These are phyloP conservation scores for Adansonia madagascariensis DNA, from an alignment of 441 rosid genomes.

Conservation along the genomic window DNA sequence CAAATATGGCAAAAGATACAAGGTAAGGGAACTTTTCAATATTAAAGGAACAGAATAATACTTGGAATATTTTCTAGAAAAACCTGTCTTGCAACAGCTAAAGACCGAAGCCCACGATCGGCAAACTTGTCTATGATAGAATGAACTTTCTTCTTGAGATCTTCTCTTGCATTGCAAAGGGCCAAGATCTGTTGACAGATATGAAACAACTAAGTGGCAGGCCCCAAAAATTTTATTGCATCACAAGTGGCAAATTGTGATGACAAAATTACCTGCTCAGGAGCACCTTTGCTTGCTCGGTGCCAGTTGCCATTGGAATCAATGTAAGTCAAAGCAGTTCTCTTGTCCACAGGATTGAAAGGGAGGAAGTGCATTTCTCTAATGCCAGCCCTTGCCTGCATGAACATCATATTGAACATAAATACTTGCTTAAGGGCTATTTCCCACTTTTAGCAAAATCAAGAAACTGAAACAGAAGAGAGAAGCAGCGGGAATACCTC, in stretches of 20 bases:
- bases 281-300: conserved; percentile 68
- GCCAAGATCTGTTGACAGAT: conserved; percentile 55
- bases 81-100: conserved; percentile 73
- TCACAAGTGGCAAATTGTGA: not conserved
- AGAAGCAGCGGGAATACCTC: conserved; percentile 43
- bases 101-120: conserved; percentile 84
- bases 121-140: conserved; percentile 68
- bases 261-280: conserved; percentile 67
- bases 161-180: conserved; percentile 71
- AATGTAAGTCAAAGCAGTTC: conserved; percentile 88
- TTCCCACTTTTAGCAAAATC: not conserved
- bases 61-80: conserved; percentile 15
- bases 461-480: not conserved
- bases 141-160: conserved; percentile 65
- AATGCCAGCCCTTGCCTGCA: conserved; percentile 85
- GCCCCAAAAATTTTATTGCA: not conserved
- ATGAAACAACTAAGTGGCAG: conserved; percentile 17
- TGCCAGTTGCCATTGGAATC: conserved; percentile 58
- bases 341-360: conserved; percentile 88
- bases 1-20: conserved; percentile 2
- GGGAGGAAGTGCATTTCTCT: conserved; percentile 91
- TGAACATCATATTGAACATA: not conserved
- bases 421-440: too few relatives aligned
- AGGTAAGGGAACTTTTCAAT: conserved; percentile 4
- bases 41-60: not conserved